Base-by-base conservation (phyloP, 768 basidiomycete species). In the Podaxis mareebaensis region DNA sequence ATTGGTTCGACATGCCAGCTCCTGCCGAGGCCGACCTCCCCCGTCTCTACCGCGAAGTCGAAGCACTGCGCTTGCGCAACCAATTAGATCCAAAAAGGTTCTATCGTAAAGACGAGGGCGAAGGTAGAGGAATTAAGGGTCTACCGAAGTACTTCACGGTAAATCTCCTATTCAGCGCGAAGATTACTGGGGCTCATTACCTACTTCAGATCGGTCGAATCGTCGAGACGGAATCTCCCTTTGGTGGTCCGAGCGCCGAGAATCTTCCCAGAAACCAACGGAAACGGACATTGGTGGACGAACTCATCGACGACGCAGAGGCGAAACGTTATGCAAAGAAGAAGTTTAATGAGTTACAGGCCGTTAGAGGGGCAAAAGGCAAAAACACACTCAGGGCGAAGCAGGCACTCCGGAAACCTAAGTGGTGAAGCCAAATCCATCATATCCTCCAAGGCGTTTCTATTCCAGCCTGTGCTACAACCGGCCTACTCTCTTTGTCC, bases 31-130 rank as follows among this genome's bases (percentile, higher is more conserved):
- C 90, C 12, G 92, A 95, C 64, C 78, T 93, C 15, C 91, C 93
- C 39, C 83, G 86, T 40, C 75, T 95, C 44, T 77, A 94, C 69
- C 89, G 91, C 57, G 94, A 97, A 77, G 89, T 94, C 11, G 92
- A 96, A 72, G 90, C 95, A 0, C 78, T 96, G 61, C 89, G 93
- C 33, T 78, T 97, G 53, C 85, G 90, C 55, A 94, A 94, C 71
- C 90, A 93, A 62, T 83, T 97, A 20, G 95, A 97, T 69, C 94
- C 94, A 17, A 97, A 96, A 73, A 84, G 92, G 22, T 96, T 96
- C 77, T 93, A 95, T 76, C 80, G 87, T 65, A 95, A 92, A 73
- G 92, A 95, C 52, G 89, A 90, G 63, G 90, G 91, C 3, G 92
- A 95, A 75, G 86, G 90, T 10, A 90, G 90, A 68, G 92, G 92